Conservation (phyloP, 2,329 filamentous ascomycete species). For the Pestalotiopsis sp. region DNA sequence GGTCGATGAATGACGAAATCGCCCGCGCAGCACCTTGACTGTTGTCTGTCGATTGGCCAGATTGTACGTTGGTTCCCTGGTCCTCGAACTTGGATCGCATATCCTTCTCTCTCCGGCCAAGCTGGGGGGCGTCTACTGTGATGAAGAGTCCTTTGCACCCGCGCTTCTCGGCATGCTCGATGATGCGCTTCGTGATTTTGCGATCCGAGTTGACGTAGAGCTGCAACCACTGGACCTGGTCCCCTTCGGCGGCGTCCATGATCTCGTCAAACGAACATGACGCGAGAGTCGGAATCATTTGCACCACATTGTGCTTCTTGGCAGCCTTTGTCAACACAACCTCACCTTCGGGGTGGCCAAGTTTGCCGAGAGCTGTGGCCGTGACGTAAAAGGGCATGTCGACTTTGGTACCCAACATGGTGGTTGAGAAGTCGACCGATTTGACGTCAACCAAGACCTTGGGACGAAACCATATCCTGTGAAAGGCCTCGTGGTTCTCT, state of each 20-base stretch:
- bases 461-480: slow-evolving; percentile 96
- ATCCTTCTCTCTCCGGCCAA: slow-evolving; percentile 94
- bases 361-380: slow-evolving; percentile 91
- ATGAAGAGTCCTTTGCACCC: slow-evolving; percentile 97
- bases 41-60: slow-evolving; percentile 73
- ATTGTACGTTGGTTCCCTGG: slow-evolving; percentile 79
- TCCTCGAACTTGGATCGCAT: slow-evolving; percentile 94
- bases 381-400: slow-evolving; percentile 94
- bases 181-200: slow-evolving; percentile 83
- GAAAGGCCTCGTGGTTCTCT: slow-evolving; percentile 94
- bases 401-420: slow-evolving; percentile 86
- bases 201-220: slow-evolving; percentile 97
- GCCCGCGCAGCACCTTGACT: slow-evolving; percentile 91
- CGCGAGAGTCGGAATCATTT: slow-evolving; percentile 98
- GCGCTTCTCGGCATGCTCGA: slow-evolving; percentile 85
- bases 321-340: slow-evolving; percentile 85
- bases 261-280: slow-evolving; percentile 99
- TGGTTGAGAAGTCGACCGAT: slow-evolving; percentile 81
- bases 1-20: slow-evolving; percentile 97
- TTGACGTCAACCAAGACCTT: slow-evolving; percentile 87
- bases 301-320: slow-evolving; percentile 82
- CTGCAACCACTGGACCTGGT: slow-evolving; percentile 94
- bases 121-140: slow-evolving; percentile 94
- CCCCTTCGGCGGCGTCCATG: slow-evolving; percentile 74
- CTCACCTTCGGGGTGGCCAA: slow-evolving; percentile 92